Evolutionary conservation across 306 rosid genomes (phyloP).

Genomic region (Aeschynomene evenia): DNA sequence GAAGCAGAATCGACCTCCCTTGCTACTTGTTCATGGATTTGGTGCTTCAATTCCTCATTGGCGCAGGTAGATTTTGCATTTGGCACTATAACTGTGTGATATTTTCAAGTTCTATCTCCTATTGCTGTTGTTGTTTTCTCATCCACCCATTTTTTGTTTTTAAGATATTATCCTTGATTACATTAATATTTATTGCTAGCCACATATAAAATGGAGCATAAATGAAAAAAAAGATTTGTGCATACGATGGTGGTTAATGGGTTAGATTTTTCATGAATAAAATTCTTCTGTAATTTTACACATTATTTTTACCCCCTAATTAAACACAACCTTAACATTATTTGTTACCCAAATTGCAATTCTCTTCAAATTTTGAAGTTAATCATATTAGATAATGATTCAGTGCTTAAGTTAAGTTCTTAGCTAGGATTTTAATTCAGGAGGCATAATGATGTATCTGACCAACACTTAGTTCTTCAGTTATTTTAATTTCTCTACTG

Average conservation of each 20-base stretch:
- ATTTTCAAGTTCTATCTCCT: not conserved
- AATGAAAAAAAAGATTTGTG: too few relatives aligned
- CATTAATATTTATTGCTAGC: not conserved
- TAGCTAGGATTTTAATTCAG: not conserved
- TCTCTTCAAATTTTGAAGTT: not conserved
- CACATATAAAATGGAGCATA: conserved; percentile 14
- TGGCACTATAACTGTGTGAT: not conserved
- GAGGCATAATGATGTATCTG: not conserved
- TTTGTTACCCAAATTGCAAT: not conserved
- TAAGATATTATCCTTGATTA: conserved; percentile 22
- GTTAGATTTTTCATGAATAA: too few relatives aligned
- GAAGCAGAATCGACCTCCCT: conserved; percentile 42
- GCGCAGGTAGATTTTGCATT: conserved; percentile 61
- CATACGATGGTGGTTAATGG: too few relatives aligned
- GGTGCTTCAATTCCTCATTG: conserved; percentile 96
- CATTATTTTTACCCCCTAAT: too few relatives aligned
- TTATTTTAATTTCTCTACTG: not conserved
- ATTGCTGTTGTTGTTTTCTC: conserved; percentile 12
- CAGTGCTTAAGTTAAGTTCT: not conserved
- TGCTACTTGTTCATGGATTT: conserved; percentile 90
- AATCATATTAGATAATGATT: not conserved
- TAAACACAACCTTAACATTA: too few relatives aligned
- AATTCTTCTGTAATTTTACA: too few relatives aligned
- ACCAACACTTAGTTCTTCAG: not conserved
- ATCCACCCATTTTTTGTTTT: conserved; percentile 25